Conservation (phyloP, 352 stramenopile species). For the Phytophthora colocasiae region DNA sequence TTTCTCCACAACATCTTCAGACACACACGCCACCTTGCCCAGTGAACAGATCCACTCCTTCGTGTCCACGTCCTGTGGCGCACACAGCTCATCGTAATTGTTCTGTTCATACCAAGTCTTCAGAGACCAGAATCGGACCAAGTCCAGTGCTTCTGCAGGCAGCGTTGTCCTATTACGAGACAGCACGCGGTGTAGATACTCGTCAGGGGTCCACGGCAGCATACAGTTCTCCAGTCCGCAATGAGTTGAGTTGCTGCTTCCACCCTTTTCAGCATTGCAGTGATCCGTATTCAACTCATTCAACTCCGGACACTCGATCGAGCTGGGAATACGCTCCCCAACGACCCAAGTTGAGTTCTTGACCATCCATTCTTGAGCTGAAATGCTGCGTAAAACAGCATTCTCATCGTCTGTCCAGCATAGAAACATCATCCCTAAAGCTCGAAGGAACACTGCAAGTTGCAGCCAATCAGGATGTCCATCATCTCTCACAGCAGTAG, state of each 20-base stretch:
- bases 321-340: constrained; percentile 59
- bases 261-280: constrained; percentile 28
- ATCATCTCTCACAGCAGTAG: constrained; percentile 62
- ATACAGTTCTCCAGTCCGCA: constrained; percentile 50
- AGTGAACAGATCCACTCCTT: constrained; percentile 78
- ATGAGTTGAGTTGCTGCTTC: constrained; percentile 9
- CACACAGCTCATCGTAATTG: constrained; percentile 58
- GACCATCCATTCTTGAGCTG: constrained; percentile 72
- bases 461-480: constrained; percentile 87
- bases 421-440: constrained; percentile 79
- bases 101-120: constrained; percentile 70
- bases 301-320: constrained; percentile 66
- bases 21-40: constrained; percentile 40
- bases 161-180: constrained; percentile 66
- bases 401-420: constrained; percentile 80
- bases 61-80: constrained; percentile 55
- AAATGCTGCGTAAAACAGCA: constrained; percentile 69
- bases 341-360: constrained; percentile 74
- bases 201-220: constrained; percentile 80
- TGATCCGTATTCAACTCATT: constrained; percentile 77
- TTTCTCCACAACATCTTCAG: constrained; percentile 50
- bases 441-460: constrained; percentile 75
- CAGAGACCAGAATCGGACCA: constrained; percentile 80
- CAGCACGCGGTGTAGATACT: constrained; percentile 81
- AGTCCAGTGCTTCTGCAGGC: constrained; percentile 66